Percentiles rank a stretch among this genome's conserved stretches.
These are phyloP conservation scores for Diaporthe batatas DNA, from an alignment of 2,329 filamentous ascomycete species.

Conservation along the genomic window DNA sequence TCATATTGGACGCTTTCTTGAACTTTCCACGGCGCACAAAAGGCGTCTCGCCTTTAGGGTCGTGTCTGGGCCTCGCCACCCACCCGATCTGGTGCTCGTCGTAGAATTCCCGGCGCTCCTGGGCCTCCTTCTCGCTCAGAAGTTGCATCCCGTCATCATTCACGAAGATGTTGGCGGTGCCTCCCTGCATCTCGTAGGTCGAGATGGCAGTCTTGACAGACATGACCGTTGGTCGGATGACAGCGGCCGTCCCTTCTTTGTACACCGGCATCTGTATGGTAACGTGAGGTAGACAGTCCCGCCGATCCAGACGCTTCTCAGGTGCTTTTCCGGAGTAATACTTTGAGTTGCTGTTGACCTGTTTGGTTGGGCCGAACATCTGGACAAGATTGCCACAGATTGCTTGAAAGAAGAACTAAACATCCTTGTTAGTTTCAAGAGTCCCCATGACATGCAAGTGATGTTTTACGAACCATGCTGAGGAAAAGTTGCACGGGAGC, in stretches of 20 bases:
- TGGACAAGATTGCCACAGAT: constrained; percentile 33
- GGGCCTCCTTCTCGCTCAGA: constrained; percentile 59
- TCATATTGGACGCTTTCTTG: constrained; percentile 81
- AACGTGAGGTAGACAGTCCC: constrained; percentile 73
- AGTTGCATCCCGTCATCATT: constrained; percentile 82
- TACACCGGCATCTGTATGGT: constrained; percentile 92
- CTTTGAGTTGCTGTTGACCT: constrained; percentile 81
- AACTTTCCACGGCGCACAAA: constrained; percentile 75
- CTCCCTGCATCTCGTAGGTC: constrained; percentile 81
- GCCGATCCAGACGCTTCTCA: constrained; percentile 66
- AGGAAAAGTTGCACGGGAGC: constrained; percentile 36
- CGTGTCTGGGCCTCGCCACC: constrained; percentile 75
- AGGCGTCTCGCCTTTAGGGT: constrained; percentile 63
- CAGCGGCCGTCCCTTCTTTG: constrained; percentile 82
- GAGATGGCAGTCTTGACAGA: constrained; percentile 84
- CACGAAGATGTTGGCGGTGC: constrained; percentile 81
- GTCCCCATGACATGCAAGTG: constrained; percentile 59
- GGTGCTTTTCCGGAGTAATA: constrained; percentile 82
- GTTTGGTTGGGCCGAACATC: constrained; percentile 73
- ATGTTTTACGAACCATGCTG: constrained; percentile 36
- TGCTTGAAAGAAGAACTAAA: constrained; percentile 39
- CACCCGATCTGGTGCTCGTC: constrained; percentile 78
- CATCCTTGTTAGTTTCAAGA: constrained; percentile 65
- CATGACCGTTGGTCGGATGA: constrained; percentile 82
- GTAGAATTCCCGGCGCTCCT: constrained; percentile 66